phyloP scores from a whole-genome alignment of 805 yeast species.

The Starmerella sirachaensis region DNA sequence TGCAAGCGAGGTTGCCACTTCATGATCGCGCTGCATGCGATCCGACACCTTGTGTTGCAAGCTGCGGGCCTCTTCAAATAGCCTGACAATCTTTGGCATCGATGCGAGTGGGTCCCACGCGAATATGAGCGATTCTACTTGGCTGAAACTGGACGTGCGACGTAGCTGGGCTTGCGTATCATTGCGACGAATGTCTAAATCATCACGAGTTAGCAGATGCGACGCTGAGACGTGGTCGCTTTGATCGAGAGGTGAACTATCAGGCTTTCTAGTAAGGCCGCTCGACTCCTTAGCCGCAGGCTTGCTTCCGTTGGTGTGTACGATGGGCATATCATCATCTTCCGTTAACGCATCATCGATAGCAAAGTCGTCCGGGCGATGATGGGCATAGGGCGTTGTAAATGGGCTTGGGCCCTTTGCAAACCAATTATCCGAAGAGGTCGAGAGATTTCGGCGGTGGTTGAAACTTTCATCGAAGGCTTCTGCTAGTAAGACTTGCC shows the following conservation, averaged over 20 bases:
- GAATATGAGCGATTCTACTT: constrained; percentile 15
- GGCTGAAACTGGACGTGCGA: constrained; percentile 18
- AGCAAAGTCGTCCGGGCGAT: neutral
- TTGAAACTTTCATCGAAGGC: constrained; percentile 7
- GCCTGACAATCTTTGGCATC: constrained; percentile 11
- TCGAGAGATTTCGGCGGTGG: constrained; percentile 5
- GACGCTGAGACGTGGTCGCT: neutral
- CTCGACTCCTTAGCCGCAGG: too few relatives aligned
- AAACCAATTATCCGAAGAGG: constrained; percentile 11
- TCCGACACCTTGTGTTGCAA: constrained; percentile 11
- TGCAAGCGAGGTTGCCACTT: constrained; percentile 8
- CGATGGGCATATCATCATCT: neutral
- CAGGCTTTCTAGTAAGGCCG: too few relatives aligned
- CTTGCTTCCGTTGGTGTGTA: too few relatives aligned
- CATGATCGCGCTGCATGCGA: constrained; percentile 12
- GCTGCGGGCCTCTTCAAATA: constrained; percentile 16
- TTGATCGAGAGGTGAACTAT: too few relatives aligned
- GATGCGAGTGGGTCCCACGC: constrained; percentile 19
- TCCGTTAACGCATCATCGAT: neutral
- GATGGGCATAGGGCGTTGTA: neutral
- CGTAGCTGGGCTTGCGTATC: constrained; percentile 4
- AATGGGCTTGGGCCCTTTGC: constrained; percentile 1
- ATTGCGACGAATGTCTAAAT: neutral
- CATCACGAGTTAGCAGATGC: constrained; percentile 8
- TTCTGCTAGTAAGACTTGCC: constrained; percentile 4